Evolutionary conservation across 768 basidiomycete species (phyloP).

Genomic region (Grammothele lineata): DNA sequence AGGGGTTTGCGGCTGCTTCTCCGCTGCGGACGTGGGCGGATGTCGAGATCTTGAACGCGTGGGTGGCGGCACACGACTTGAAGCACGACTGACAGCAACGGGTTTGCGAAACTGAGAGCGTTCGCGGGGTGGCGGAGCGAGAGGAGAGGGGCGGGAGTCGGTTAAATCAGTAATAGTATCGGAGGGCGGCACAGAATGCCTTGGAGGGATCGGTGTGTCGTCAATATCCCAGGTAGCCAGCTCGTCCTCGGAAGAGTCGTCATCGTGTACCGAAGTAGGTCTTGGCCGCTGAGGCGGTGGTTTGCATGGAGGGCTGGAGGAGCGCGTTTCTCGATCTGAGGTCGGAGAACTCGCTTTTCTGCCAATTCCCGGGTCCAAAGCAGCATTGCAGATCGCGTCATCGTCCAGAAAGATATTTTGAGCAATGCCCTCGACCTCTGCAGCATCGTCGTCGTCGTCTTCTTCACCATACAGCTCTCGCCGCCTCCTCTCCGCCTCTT

Average conservation of each 20-base stretch:
- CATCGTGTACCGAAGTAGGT: not conserved
- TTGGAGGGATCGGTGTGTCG: conserved; percentile 10
- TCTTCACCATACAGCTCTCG: conserved; percentile 46
- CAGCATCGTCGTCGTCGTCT: conserved; percentile 34
- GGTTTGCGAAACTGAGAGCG: conserved; percentile 5
- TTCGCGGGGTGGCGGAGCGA: conserved; percentile 3
- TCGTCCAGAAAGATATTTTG: no score
- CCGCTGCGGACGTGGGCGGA: not conserved
- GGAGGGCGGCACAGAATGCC: not conserved
- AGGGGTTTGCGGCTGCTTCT: not conserved
- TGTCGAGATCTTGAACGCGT: conserved; percentile 7
- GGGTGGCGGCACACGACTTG: not conserved
- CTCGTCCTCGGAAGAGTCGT: conserved; percentile 24
- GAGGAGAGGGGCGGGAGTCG: conserved; percentile 6
- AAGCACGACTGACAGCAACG: not conserved
- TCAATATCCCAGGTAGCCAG: conserved; percentile 20
- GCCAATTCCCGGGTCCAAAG: no score
- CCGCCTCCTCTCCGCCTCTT: conserved; percentile 56
- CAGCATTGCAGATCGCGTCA: no score
- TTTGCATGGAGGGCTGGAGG: not conserved
- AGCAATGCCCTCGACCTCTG: conserved; percentile 1
- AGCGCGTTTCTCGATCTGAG: no score
- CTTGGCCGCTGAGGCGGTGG: conserved; percentile 3
- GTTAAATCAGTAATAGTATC: conserved; percentile 19
- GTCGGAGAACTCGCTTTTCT: no score